Evolutionary conservation across 2,329 filamentous ascomycete species (phyloP).

Genomic region (Lojkania enalia): DNA sequence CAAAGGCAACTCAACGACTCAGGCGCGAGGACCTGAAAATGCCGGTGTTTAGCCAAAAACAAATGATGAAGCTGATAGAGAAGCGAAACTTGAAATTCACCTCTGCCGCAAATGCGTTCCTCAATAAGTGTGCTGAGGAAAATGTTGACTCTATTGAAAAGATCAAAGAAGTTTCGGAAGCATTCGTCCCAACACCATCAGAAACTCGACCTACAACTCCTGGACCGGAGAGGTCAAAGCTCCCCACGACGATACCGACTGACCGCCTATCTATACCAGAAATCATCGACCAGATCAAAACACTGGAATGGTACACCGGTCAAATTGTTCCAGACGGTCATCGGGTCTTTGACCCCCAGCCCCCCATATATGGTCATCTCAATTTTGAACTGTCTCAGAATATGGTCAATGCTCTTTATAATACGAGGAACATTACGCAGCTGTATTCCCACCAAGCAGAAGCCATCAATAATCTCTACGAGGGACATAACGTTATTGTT

Average conservation of each 20-base stretch:
- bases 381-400: constrained; percentile 86
- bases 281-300: constrained; percentile 82
- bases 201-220: constrained; percentile 49
- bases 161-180: constrained; percentile 62
- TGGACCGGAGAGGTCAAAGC: constrained; percentile 46
- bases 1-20: constrained; percentile 67
- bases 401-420: constrained; percentile 94
- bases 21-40: constrained; percentile 82
- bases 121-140: constrained; percentile 71
- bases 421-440: constrained; percentile 80
- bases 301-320: constrained; percentile 82
- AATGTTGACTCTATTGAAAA: constrained; percentile 68
- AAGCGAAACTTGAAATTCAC: constrained; percentile 84
- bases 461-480: constrained; percentile 84
- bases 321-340: constrained; percentile 95
- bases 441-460: constrained; percentile 92
- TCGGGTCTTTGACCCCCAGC: constrained; percentile 84
- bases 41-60: constrained; percentile 90
- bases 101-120: constrained; percentile 73
- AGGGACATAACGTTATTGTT: constrained; percentile 85
- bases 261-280: constrained; percentile 80
- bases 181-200: constrained; percentile 65
- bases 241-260: constrained; percentile 74
- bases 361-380: constrained; percentile 79
- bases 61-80: constrained; percentile 86